These are phyloP conservation scores for Kodamaea derodonti DNA, from an alignment of 1,139 yeast genomes.

Conservation along the genomic window DNA sequence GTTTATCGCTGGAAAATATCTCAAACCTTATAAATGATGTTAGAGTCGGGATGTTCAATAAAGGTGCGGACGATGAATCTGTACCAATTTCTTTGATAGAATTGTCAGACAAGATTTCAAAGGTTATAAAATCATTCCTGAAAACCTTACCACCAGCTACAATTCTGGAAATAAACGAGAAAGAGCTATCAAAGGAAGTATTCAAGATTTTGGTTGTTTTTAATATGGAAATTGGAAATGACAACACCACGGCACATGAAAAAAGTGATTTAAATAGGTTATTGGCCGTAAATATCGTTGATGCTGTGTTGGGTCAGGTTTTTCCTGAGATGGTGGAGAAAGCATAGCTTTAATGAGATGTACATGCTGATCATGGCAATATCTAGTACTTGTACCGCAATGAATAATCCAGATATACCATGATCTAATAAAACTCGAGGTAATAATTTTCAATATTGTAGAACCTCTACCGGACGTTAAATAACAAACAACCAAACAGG, in stretches of 20 bases:
- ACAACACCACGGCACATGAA: constrained; percentile 9
- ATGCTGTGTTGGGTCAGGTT: constrained; percentile 24
- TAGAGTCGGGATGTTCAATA: constrained; percentile 19
- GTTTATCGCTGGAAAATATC: constrained; percentile 9
- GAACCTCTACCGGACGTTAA: too few species aligned
- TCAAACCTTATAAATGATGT: constrained; percentile 17
- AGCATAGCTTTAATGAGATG: neutral
- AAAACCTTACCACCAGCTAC: constrained; percentile 8
- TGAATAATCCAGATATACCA: too few species aligned
- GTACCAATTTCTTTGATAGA: constrained; percentile 8
- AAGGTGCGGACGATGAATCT: constrained; percentile 5
- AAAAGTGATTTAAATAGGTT: constrained; percentile 26
- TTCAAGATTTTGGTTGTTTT: constrained; percentile 19
- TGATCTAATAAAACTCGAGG: too few species aligned
- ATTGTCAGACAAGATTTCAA: constrained; percentile 14
- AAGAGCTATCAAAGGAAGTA: constrained; percentile 15
- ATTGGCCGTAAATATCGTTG: constrained; percentile 28
- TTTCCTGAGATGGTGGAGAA: constrained; percentile 31
- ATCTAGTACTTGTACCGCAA: too few species aligned
- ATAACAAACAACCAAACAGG: too few species aligned
- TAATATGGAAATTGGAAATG: constrained; percentile 11
- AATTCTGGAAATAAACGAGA: constrained; percentile 8
- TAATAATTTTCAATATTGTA: too few species aligned
- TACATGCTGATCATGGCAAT: too few species aligned
- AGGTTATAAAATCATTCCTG: constrained; percentile 9